phyloP scores from a whole-genome alignment of 129 eudicot species.

The Escallonia herrerae region DNA sequence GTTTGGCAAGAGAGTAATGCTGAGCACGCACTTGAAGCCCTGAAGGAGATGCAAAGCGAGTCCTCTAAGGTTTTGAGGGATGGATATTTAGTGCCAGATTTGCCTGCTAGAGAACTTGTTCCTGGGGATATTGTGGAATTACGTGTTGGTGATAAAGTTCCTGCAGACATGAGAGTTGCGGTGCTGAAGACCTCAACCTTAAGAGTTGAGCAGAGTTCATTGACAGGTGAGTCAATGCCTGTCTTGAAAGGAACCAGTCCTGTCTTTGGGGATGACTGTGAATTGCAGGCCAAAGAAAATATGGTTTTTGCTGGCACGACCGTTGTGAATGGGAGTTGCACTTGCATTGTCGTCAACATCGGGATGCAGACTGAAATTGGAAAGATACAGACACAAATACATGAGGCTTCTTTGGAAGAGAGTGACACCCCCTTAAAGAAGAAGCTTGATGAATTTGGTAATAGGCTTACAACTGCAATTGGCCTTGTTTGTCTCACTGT shows the following conservation, averaged over 20 bases:
- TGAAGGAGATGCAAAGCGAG: conserved; percentile 79
- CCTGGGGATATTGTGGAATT: conserved; percentile 81
- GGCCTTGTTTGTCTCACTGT: conserved; percentile 58
- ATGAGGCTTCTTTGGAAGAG: conserved; percentile 71
- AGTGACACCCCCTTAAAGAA: conserved; percentile 69
- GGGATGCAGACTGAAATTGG: conserved; percentile 72
- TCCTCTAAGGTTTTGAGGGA: conserved; percentile 62
- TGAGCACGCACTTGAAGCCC: conserved; percentile 71
- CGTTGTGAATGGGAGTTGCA: conserved; percentile 69
- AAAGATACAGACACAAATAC: conserved; percentile 65
- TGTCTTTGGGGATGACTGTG: conserved; percentile 50
- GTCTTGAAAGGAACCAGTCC: conserved; percentile 58
- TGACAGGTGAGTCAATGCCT: conserved; percentile 89
- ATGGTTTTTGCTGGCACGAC: conserved; percentile 88
- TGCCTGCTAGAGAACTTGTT: conserved; percentile 81
- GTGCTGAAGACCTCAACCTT: conserved; percentile 58
- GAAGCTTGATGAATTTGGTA: conserved; percentile 76
- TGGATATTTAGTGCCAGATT: conserved; percentile 53
- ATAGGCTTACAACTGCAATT: conserved; percentile 54
- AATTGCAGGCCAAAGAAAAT: conserved; percentile 77
- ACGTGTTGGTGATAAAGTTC: conserved; percentile 71
- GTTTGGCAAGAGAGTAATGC: conserved; percentile 95
- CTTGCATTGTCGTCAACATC: conserved; percentile 44
- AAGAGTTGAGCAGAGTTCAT: conserved; percentile 75
- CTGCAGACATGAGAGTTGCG: conserved; percentile 73